Evolutionary conservation across 2,329 filamentous ascomycete species (phyloP).

Genomic region (Spiromastix sp.): DNA sequence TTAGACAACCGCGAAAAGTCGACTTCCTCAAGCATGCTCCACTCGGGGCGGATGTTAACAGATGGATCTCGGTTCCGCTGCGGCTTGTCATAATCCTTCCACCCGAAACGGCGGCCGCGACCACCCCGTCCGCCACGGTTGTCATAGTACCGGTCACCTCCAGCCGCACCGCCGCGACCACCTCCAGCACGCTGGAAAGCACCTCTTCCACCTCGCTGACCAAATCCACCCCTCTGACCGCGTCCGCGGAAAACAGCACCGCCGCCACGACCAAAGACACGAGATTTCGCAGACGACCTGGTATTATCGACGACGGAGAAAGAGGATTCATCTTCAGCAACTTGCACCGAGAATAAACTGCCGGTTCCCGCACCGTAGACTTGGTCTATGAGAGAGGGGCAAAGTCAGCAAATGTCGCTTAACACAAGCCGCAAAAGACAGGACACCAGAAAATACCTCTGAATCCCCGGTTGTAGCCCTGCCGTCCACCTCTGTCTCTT

Average conservation of each 20-base stretch:
- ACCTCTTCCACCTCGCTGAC: constrained; percentile 60
- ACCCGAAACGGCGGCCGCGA: constrained; percentile 82
- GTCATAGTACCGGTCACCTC: constrained; percentile 55
- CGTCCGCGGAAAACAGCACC: constrained; percentile 79
- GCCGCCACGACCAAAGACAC: constrained; percentile 73
- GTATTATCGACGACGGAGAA: constrained; percentile 98
- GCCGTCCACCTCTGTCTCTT: constrained; percentile 65
- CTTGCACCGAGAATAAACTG: constrained; percentile 79
- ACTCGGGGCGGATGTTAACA: constrained; percentile 91
- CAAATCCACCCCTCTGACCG: constrained; percentile 64
- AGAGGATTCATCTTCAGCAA: constrained; percentile 87
- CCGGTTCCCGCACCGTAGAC: constrained; percentile 87
- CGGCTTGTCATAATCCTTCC: constrained; percentile 99
- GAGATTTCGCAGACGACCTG: constrained; percentile 71
- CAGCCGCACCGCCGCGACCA: constrained; percentile 55
- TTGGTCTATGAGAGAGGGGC: constrained; percentile 62
- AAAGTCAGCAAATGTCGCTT: constrained; percentile 12
- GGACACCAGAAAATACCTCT: constrained; percentile 60
- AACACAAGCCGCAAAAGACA: constrained; percentile 5
- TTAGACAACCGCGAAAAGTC: constrained; percentile 93
- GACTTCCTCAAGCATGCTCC: constrained; percentile 94
- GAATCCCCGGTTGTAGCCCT: constrained; percentile 87
- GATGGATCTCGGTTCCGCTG: constrained; percentile 91
- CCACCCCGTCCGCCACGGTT: constrained; percentile 58
- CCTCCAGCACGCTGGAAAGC: constrained; percentile 63